Evolutionary conservation across 2,329 filamentous ascomycete genomes (phyloP).

Genomic region (Seiridium unicorne): DNA sequence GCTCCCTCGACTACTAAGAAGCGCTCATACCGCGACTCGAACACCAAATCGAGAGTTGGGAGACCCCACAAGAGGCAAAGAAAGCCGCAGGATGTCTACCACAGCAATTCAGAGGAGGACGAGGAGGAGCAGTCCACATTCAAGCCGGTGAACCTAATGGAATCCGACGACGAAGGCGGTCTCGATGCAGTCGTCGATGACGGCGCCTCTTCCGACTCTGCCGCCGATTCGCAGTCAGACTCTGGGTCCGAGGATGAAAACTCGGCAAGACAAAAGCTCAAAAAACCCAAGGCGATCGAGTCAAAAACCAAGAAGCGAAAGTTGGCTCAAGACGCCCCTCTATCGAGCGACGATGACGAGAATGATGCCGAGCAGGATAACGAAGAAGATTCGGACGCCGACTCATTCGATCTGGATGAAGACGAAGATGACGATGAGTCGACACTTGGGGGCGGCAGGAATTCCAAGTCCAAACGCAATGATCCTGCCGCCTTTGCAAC

Average conservation of each 20-base stretch:
- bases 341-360: constrained; percentile 17
- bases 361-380: constrained; percentile 21
- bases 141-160: constrained; percentile 51
- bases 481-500: constrained; percentile 89
- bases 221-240: constrained; percentile 15
- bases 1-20: constrained; percentile 20
- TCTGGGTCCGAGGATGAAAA: constrained; percentile 34
- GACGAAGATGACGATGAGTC: constrained; percentile 40
- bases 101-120: constrained; percentile 49
- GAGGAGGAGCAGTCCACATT: constrained; percentile 37
- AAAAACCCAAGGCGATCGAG: constrained; percentile 24
- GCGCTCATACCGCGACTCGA: constrained; percentile 22
- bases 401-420: constrained; percentile 35
- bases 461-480: constrained; percentile 75
- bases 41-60: constrained; percentile 21
- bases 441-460: constrained; percentile 25
- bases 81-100: constrained; percentile 43
- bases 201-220: constrained; percentile 30
- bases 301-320: neutral
- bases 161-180: constrained; percentile 57
- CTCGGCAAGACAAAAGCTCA: constrained; percentile 16
- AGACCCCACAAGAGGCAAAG: constrained; percentile 51
- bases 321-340: constrained; percentile 19
- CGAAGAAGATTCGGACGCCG: constrained; percentile 29
- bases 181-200: constrained; percentile 53